Conservation (phyloP, 768 basidiomycete genomes). For the Pilatotrama ljubarskyi region DNA sequence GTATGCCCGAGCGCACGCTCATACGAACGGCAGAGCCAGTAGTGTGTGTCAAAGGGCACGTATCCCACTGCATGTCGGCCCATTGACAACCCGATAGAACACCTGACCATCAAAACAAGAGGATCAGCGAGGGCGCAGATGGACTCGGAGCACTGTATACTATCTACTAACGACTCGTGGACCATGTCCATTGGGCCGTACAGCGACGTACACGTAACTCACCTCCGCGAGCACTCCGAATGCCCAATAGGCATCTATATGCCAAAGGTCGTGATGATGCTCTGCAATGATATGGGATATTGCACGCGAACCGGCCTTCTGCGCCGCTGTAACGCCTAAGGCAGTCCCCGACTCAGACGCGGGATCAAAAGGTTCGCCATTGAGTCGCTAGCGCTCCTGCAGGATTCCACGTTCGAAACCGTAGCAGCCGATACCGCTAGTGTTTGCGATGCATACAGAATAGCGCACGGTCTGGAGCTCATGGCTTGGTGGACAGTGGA, state of each 20-base stretch:
- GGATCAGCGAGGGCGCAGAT: no score
- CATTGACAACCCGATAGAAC: no score
- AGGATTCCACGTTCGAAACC: background rate
- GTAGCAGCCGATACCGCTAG: background rate
- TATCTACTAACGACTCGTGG: background rate
- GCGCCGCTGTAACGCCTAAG: background rate
- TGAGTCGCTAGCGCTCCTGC: background rate
- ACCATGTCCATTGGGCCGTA: background rate
- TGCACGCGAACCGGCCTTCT: background rate
- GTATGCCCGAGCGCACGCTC: no score
- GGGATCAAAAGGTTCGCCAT: no score
- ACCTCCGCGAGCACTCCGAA: background rate
- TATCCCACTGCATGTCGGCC: no score
- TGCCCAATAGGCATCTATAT: background rate
- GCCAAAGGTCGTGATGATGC: background rate
- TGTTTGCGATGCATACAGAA: no score
- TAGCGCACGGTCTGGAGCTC: no score
- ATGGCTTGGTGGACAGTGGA: no score
- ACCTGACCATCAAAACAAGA: no score
- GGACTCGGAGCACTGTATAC: no score
- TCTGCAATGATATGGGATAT: background rate
- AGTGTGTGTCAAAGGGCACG: no score
- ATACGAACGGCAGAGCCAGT: no score
- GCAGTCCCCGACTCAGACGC: background rate
- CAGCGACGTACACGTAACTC: background rate